Base-by-base conservation (phyloP, 2,329 filamentous ascomycete species). In the Alternaria ethzedia region DNA sequence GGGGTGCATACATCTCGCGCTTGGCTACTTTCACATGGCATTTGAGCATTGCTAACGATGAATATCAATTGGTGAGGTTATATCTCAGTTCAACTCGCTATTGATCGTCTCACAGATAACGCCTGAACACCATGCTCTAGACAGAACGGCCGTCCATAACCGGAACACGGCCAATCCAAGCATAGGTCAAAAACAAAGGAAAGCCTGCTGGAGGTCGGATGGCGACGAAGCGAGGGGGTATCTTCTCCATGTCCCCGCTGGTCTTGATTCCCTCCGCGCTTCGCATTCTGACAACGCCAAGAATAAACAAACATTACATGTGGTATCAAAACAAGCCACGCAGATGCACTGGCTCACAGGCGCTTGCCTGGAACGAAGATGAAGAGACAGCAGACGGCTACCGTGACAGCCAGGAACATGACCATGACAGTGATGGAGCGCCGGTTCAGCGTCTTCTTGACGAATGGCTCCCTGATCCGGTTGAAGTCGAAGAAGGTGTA, bases 401-500 rank as follows among this genome's bases (percentile, higher is more conserved):
- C 89, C 68, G 95, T 92, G 58, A 96, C 85, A 30, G 96, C 78
- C 26, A 90, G 78, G 28, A 94, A 94, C 65, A 96, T 86, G 9
- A 88, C 84, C 13, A 97, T 82, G 13, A 96, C 92, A 83, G 96
- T 94, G 46, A 93, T 77, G 0, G 96, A 90, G 62, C 96, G 91
- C 78, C 94, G 94, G 70, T 89, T 89, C 59, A 99, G 86, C 20
- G 98, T 88, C 75, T 89, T 92, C 68, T 93, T 91, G 59, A 99
- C 91, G 77, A 96, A 99, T 0, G 94, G 92, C 81, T 99, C 96
- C 59, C 92, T 89, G 67, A 98, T 93, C 44, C 89, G 88, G 23
- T 92, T 91, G 83, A 96, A 97, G 80, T 90, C 92, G 85, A 97
- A 94, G 54, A 97, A 94, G 0, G 95, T 97, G 82, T 98, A 97